Evolutionary conservation across 441 rosid genomes (phyloP), one percentile per base, ranked within the genome.

Genomic region (Eutrema salsugineum): DNA sequence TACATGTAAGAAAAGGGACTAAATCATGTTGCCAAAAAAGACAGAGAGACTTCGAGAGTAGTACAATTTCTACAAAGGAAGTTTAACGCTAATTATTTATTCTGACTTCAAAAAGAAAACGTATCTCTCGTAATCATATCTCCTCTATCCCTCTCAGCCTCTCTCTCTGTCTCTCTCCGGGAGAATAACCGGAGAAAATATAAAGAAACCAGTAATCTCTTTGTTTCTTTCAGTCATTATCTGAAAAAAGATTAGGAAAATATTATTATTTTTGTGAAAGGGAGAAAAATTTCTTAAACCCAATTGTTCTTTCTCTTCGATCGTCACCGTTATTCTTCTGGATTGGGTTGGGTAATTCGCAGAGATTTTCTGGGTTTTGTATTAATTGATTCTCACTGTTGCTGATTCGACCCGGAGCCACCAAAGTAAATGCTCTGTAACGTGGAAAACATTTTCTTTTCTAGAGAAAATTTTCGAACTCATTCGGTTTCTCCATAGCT

Each of bases 381-480:
- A 63, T 32, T 12, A 17, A 4, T 72, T 55, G 35, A 28, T 24
- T 57, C 42, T 44, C 50, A 46, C 24, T 66, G 46, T 67, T 15
- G 15, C 1, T 32, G 5, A 66, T 40, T 30, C 36, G 30, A 59
- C 50, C 28, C 15, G 40, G 55, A 20, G 42, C 78, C 68, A 66
- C 62, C 30, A 24, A 39, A 42, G 65, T 46, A 16, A 64, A 36
- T 64, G 77, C 55, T 65, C 20, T 1, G 9, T 20, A 66, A 57
- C 71, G 60, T 73, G 60, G 60, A 66, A 73, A 56, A 49, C 66
- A 47, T 38, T 35, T 69, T 40, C 60, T 40, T 61, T 11, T 22
- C 5, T 6, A 17, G 9, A 30, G 1, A 9, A 39, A n/a, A 16
- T 1, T n/a, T 61, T 24, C 12, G 44, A 71, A 44, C 35, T 32